A percentile compares a stretch with the other conserved stretches of the same genome.
phyloP scores from a whole-genome alignment of 2,329 filamentous ascomycete species.

The Arthrobotrys pseudoclavata region DNA sequence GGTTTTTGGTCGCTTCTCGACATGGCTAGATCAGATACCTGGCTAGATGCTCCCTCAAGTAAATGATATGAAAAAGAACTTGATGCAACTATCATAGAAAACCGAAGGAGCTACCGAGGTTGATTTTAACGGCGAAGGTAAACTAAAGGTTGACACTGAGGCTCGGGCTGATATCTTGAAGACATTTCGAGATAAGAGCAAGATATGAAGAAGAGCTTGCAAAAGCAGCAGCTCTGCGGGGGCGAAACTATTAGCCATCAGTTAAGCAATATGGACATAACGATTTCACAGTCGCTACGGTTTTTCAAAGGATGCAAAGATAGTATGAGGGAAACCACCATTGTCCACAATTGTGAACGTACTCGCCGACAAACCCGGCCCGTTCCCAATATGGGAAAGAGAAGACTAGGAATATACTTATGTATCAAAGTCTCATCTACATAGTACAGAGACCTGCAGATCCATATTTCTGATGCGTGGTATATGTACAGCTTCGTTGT shows the following conservation, averaged over 20 bases:
- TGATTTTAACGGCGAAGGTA: neutral
- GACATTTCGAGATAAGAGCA: neutral
- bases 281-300: slow-evolving; percentile 10
- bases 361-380: slow-evolving; percentile 17
- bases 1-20: slow-evolving; percentile 15
- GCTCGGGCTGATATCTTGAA: neutral
- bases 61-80: neutral
- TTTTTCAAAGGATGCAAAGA: neutral
- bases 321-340: slow-evolving; percentile 28
- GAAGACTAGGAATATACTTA: slow-evolving; percentile 26
- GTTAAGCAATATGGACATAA: slow-evolving; percentile 10
- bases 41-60: neutral
- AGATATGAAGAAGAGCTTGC: neutral
- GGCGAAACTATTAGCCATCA: neutral
- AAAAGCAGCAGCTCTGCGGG: slow-evolving; percentile 5
- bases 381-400: slow-evolving; percentile 20
- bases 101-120: slow-evolving; percentile 14
- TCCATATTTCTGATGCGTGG: neutral
- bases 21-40: slow-evolving; percentile 5
- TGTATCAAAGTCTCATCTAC: slow-evolving; percentile 6
- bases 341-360: slow-evolving; percentile 7
- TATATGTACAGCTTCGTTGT: slow-evolving; percentile 10
- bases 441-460: neutral
- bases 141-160: slow-evolving; percentile 6
- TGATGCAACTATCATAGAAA: slow-evolving; percentile 12